Percentiles rank a stretch among this genome's conserved stretches.
These are phyloP conservation scores for Monilinia vaccinii-corymbosi DNA, from an alignment of 2,329 filamentous ascomycete genomes.

Conservation along the genomic window DNA sequence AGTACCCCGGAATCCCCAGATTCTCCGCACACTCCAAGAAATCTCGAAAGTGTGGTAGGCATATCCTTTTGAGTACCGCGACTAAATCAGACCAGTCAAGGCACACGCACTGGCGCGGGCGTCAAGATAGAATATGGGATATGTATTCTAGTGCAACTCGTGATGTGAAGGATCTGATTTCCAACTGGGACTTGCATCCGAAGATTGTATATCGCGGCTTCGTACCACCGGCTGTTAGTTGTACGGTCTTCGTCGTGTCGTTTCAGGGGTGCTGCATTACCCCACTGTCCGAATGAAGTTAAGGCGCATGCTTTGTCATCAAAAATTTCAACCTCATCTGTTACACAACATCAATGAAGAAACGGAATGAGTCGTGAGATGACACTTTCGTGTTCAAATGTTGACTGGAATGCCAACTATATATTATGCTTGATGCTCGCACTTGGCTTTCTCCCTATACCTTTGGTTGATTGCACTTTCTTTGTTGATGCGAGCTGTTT, in stretches of 20 bases:
- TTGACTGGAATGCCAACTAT: too few species aligned
- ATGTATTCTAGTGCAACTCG: not conserved
- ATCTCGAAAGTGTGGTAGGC: not conserved
- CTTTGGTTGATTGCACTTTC: not conserved
- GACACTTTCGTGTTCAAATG: not conserved
- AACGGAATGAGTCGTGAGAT: not conserved
- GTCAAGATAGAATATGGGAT: too few species aligned
- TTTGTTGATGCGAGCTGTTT: not conserved
- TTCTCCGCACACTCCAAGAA: too few species aligned
- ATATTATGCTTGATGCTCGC: accelerated
- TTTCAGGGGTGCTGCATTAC: not conserved
- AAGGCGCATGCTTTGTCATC: not conserved
- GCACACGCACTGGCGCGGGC: not conserved
- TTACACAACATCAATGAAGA: not conserved
- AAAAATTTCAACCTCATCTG: not conserved
- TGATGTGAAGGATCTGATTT: not conserved
- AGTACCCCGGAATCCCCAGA: not conserved
- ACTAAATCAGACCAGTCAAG: not conserved
- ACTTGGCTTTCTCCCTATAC: too few species aligned
- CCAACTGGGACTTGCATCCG: accelerated
- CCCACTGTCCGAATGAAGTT: not conserved
- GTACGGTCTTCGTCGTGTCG: too few species aligned
- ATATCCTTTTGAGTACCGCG: not conserved
- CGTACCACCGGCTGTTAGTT: not conserved
- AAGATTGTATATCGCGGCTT: not conserved